Conservation (phyloP, 495 filamentous ascomycete species). For the Penicillium taxi region DNA sequence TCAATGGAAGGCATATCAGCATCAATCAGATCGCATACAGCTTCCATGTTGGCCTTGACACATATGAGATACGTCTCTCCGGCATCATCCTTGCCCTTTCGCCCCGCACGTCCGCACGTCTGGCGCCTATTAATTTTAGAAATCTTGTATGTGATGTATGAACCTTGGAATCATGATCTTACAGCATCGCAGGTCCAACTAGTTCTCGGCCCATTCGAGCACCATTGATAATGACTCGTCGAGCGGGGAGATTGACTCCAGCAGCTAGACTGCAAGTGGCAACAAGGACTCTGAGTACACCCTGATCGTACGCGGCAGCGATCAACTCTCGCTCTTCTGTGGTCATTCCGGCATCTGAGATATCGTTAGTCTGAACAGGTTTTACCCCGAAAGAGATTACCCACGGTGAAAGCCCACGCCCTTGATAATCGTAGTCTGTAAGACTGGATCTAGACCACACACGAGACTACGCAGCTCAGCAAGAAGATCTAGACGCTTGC, state of each 20-base stretch:
- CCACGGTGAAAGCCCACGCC: constrained; percentile 74
- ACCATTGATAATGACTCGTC: constrained; percentile 71
- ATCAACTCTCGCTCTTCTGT: constrained; percentile 73
- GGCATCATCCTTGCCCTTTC: constrained; percentile 74
- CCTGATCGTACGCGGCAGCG: constrained; percentile 63
- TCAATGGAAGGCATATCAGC: constrained; percentile 64
- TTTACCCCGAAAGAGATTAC: constrained; percentile 9
- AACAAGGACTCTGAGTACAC: constrained; percentile 62
- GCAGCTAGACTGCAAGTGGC: constrained; percentile 82
- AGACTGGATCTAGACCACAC: constrained; percentile 58
- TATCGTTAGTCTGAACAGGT: constrained; percentile 2
- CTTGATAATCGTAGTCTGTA: constrained; percentile 54
- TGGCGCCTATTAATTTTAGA: constrained; percentile 48
- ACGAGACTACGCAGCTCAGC: constrained; percentile 58
- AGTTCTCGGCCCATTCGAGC: constrained; percentile 72
- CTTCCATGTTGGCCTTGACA: constrained; percentile 58
- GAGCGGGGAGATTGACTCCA: constrained; percentile 69
- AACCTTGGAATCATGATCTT: constrained; percentile 17
- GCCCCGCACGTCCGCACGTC: constrained; percentile 77
- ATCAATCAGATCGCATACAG: constrained; percentile 60
- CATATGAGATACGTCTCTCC: constrained; percentile 79
- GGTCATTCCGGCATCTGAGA: constrained; percentile 63
- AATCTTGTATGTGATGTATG: neutral
- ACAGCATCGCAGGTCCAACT: constrained; percentile 70
- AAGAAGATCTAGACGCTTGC: constrained; percentile 57